Evolutionary conservation across 2,329 filamentous ascomycete genomes (phyloP).

Genomic region (Leptographium radiaticola): DNA sequence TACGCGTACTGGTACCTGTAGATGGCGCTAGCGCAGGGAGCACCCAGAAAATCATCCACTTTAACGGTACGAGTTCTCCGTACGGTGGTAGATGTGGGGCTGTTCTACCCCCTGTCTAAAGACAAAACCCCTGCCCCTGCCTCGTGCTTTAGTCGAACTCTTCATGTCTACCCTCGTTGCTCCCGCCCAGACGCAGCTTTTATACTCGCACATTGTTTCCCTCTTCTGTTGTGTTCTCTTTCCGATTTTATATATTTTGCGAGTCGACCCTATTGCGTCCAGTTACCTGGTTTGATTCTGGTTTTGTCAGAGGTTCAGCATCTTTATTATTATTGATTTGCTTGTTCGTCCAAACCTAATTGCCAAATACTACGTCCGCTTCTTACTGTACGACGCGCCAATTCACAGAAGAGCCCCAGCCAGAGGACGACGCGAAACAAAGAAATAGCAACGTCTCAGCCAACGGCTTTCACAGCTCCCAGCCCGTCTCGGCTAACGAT

Average conservation of each 20-base stretch:
- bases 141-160: neutral
- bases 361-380: too few relatives aligned
- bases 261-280: too few relatives aligned
- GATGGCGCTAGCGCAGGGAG: neutral
- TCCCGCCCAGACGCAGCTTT: neutral
- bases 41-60: neutral
- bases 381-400: too few relatives aligned
- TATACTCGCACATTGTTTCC: neutral
- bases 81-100: neutral
- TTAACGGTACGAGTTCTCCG: neutral
- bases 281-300: too few relatives aligned
- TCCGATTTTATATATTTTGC: neutral
- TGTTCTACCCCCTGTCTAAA: neutral
- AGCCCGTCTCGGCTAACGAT: constrained; percentile 1
- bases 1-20: neutral
- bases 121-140: neutral
- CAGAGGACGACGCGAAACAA: too few relatives aligned
- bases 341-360: too few relatives aligned
- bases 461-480: neutral
- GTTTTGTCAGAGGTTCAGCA: too few relatives aligned
- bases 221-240: neutral
- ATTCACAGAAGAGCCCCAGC: too few relatives aligned
- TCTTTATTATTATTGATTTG: neutral
- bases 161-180: neutral
- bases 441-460: neutral